These are phyloP conservation scores for Pleurotus sapidus DNA, from an alignment of 768 basidiomycete species.

Conservation along the genomic window DNA sequence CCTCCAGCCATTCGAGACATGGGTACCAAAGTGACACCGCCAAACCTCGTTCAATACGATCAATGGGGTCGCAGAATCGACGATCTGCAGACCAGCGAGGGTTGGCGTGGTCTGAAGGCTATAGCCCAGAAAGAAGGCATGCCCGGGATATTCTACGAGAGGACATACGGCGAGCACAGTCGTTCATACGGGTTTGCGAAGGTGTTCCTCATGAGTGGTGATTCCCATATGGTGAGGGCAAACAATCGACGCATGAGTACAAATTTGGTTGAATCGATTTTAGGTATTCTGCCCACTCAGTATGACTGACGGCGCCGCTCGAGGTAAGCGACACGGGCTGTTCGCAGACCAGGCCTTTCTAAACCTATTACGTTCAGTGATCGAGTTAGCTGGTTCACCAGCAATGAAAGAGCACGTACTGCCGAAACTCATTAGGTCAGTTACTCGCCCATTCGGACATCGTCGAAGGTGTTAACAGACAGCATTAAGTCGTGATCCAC, in stretches of 20 bases:
- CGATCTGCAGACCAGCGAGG: slow-evolving; percentile 65
- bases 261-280: not conserved
- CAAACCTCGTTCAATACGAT: slow-evolving; percentile 65
- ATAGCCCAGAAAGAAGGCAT: slow-evolving; percentile 62
- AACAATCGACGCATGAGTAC: not conserved
- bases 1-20: slow-evolving; percentile 52
- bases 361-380: slow-evolving; percentile 31
- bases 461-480: not conserved
- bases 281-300: slow-evolving; percentile 71
- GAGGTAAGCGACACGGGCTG: slow-evolving; percentile 33
- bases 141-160: slow-evolving; percentile 66
- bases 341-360: not conserved
- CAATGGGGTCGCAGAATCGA: slow-evolving; percentile 74
- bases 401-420: slow-evolving; percentile 58
- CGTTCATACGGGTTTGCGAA: slow-evolving; percentile 68
- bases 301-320: slow-evolving; percentile 78
- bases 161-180: slow-evolving; percentile 57
- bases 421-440: slow-evolving; percentile 59
- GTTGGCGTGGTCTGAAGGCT: slow-evolving; percentile 68
- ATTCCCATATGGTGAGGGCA: slow-evolving; percentile 55
- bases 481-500: slow-evolving; percentile 55
- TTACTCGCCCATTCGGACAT: not conserved
- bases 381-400: slow-evolving; percentile 62
- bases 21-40: slow-evolving; percentile 42
- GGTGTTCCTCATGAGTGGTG: slow-evolving; percentile 56